Evolutionary conservation across 352 stramenopile genomes (phyloP).

Genomic region (Phytophthora litchii): DNA sequence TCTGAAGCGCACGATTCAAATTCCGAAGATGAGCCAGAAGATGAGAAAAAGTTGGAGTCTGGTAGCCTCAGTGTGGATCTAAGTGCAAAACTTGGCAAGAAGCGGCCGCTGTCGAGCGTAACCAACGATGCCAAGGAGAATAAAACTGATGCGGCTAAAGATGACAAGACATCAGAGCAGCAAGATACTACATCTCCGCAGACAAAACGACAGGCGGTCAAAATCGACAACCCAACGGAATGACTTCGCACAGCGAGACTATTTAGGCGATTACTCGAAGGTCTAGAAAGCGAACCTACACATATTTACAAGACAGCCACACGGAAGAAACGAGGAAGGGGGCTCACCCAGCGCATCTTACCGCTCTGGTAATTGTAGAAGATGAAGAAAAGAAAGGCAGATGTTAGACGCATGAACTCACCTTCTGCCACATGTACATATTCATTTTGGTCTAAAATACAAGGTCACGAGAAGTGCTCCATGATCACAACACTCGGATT

Average conservation of each 20-base stretch:
- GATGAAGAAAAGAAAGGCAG: constrained; percentile 30
- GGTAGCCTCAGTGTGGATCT: constrained; percentile 37
- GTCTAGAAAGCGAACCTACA: constrained; percentile 31
- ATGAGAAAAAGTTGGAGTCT: constrained; percentile 16
- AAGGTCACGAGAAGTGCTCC: constrained; percentile 43
- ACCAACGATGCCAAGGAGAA: constrained; percentile 10
- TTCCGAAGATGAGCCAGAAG: constrained; percentile 33
- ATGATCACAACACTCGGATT: constrained; percentile 33
- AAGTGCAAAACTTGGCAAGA: constrained; percentile 59
- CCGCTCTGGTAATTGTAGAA: constrained; percentile 41
- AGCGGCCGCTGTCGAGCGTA: constrained; percentile 51
- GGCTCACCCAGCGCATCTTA: constrained; percentile 22
- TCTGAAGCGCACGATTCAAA: constrained; percentile 55
- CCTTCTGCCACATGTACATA: constrained; percentile 44
- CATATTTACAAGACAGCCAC: constrained; percentile 42
- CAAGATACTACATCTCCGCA: constrained; percentile 21
- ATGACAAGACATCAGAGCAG: constrained; percentile 13
- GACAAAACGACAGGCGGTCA: constrained; percentile 55
- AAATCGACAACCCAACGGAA: constrained; percentile 45
- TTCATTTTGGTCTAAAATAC: constrained; percentile 42
- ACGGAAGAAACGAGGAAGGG: constrained; percentile 20
- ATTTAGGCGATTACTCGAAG: constrained; percentile 46
- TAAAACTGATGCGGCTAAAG: constrained; percentile 9
- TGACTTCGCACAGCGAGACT: constrained; percentile 35
- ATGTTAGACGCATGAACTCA: constrained; percentile 33